phyloP scores from a whole-genome alignment of 2,329 filamentous ascomycete species.

The Xylaria arbuscula region DNA sequence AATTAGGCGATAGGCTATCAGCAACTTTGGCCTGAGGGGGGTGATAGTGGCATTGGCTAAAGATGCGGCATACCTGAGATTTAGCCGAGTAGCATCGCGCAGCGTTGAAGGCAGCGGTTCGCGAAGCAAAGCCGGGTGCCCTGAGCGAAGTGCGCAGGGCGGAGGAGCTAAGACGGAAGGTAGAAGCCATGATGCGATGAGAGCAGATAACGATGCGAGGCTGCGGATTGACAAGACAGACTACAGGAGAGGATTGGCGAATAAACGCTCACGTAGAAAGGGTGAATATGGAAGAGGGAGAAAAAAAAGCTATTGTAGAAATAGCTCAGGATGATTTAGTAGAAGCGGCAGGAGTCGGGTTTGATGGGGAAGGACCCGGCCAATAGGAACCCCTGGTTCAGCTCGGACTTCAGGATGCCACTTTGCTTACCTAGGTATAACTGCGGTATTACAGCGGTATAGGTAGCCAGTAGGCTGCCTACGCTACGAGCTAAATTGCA shows the following conservation, averaged over 20 bases:
- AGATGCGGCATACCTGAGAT: constrained; percentile 73
- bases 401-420: constrained; percentile 35
- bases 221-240: constrained; percentile 25
- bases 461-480: neutral
- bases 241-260: constrained; percentile 25
- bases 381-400: constrained; percentile 32
- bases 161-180: constrained; percentile 82
- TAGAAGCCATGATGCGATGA: constrained; percentile 76
- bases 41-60: constrained; percentile 37
- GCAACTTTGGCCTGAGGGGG: constrained; percentile 19
- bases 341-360: constrained; percentile 35
- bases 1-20: constrained; percentile 41
- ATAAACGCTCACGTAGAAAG: constrained; percentile 32
- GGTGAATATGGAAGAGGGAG: constrained; percentile 18
- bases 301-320: constrained; percentile 39
- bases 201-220: constrained; percentile 30
- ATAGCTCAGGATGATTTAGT: constrained; percentile 40
- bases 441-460: neutral
- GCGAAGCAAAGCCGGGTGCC: constrained; percentile 74
- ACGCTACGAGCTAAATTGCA: constrained; percentile 8
- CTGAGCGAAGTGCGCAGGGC: constrained; percentile 82
- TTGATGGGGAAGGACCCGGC: constrained; percentile 32
- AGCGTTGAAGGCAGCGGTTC: constrained; percentile 80
- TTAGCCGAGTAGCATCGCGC: constrained; percentile 91
- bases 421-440: constrained; percentile 4